phyloP scores from a whole-genome alignment of 352 stramenopile genomes.

The Phytophthora pinifolia region DNA sequence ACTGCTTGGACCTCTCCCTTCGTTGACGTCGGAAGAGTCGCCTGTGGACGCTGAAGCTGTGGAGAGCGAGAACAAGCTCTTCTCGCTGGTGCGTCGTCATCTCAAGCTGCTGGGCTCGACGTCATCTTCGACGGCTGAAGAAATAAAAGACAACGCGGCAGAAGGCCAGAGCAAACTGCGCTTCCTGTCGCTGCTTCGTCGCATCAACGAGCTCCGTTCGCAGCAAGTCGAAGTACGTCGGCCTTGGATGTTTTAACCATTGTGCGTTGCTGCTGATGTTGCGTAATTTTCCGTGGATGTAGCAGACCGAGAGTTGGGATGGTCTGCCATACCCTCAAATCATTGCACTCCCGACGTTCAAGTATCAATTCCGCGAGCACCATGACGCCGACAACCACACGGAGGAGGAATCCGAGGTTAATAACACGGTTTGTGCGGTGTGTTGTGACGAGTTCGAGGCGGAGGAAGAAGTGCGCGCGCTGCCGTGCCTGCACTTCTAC shows the following conservation, averaged over 20 bases:
- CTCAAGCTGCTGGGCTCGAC: conserved; percentile 30
- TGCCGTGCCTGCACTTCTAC: conserved; percentile 90
- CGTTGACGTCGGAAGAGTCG: conserved; percentile 7
- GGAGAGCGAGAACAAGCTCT: conserved; percentile 30
- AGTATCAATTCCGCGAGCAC: conserved; percentile 56
- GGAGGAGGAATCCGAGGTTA: conserved; percentile 39
- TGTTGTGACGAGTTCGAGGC: conserved; percentile 80
- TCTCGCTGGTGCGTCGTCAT: conserved; percentile 36
- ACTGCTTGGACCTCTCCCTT: conserved; percentile 25
- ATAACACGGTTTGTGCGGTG: conserved; percentile 81
- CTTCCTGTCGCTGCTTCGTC: conserved; percentile 74
- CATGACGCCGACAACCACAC: conserved; percentile 24
- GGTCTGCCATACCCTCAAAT: conserved; percentile 85
- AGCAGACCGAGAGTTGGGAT: conserved; percentile 65
- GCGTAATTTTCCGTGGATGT: conserved; percentile 1
- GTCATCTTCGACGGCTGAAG: conserved; percentile 9
- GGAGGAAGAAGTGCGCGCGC: conserved; percentile 74
- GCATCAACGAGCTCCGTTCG: conserved; percentile 84
- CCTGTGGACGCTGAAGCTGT: conserved; percentile 10
- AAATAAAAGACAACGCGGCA: conserved; percentile 18
- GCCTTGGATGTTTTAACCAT: neutral
- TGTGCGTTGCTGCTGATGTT: conserved; percentile 7
- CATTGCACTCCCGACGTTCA: conserved; percentile 75
- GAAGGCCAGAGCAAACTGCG: conserved; percentile 62
- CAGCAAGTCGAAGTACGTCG: conserved; percentile 66